phyloP scores from a whole-genome alignment of 2,329 filamentous ascomycete genomes.

The Cladophialophora exuberans region DNA sequence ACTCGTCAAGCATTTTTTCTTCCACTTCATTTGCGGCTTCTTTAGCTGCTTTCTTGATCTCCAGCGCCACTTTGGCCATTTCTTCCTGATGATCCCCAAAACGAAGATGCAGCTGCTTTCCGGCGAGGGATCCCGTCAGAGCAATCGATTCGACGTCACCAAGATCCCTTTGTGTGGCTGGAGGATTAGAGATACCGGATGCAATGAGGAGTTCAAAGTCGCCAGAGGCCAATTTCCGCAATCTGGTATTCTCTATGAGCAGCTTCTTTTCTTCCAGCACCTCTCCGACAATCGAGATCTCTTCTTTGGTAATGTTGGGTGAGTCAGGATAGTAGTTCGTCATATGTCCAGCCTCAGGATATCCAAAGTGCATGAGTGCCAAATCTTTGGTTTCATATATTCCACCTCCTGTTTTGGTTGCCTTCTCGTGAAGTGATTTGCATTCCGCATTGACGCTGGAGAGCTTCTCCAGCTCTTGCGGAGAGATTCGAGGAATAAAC shows the following conservation, averaged over 20 bases:
- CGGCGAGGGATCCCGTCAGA: conserved; percentile 63
- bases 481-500: conserved; percentile 73
- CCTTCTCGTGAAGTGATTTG: conserved; percentile 66
- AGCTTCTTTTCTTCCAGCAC: conserved; percentile 74
- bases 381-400: conserved; percentile 71
- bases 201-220: conserved; percentile 76
- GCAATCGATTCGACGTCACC: conserved; percentile 66
- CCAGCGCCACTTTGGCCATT: conserved; percentile 69
- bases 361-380: conserved; percentile 74
- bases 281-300: conserved; percentile 72
- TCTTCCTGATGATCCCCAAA: conserved; percentile 76
- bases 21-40: conserved; percentile 75
- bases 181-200: conserved; percentile 65
- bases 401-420: conserved; percentile 60
- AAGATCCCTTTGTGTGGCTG: conserved; percentile 67
- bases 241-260: conserved; percentile 73
- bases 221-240: conserved; percentile 67
- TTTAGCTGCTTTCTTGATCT: conserved; percentile 68
- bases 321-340: conserved; percentile 83
- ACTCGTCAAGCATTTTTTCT: conserved; percentile 72
- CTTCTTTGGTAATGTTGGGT: conserved; percentile 70
- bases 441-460: conserved; percentile 64
- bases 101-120: conserved; percentile 70
- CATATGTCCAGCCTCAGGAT: conserved; percentile 73
- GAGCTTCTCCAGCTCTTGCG: conserved; percentile 66